These are phyloP conservation scores for Fraxinus anomala DNA, from an alignment of 257 asterid species.

Conservation along the genomic window DNA sequence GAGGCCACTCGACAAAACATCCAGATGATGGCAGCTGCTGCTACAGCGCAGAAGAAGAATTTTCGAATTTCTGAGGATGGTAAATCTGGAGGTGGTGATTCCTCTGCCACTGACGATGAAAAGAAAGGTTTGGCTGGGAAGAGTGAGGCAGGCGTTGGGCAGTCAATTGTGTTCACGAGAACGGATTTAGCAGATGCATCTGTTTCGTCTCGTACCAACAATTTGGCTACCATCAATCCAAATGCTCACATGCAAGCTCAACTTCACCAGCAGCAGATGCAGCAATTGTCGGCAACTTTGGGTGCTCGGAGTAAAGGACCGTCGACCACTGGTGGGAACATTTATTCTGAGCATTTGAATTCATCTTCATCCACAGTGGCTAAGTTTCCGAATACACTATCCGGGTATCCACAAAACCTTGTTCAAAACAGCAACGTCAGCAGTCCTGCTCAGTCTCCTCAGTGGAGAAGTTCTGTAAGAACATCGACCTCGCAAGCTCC, in stretches of 20 bases:
- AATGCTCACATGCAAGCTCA: conserved; percentile 65
- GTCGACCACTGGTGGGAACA: conserved; percentile 45
- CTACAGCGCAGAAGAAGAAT: conserved; percentile 55
- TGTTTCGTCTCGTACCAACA: conserved; percentile 39
- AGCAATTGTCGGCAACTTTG: conserved; percentile 27
- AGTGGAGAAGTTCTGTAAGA: conserved; percentile 67
- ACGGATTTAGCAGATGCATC: conserved; percentile 55
- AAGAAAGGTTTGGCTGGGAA: conserved; percentile 53
- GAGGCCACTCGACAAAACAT: conserved; percentile 69
- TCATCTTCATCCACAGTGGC: conserved; percentile 48
- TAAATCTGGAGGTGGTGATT: conserved; percentile 56
- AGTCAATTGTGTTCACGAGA: conserved; percentile 74
- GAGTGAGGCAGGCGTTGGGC: conserved; percentile 44
- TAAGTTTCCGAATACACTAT: conserved; percentile 50
- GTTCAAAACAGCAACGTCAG: conserved; percentile 55
- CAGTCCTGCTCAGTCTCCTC: conserved; percentile 72
- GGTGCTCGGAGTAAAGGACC: conserved; percentile 54
- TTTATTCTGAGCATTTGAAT: conserved; percentile 64
- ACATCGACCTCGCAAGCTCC: conserved; percentile 52
- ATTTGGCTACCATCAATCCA: conserved; percentile 38
- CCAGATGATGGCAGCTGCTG: conserved; percentile 68
- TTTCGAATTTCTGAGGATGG: conserved; percentile 62
- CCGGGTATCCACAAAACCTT: conserved; percentile 69
- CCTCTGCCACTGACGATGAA: conserved; percentile 60
- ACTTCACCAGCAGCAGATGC: conserved; percentile 38